These are phyloP conservation scores for Nakazawaea populi DNA, from an alignment of 805 yeast genomes.

Conservation along the genomic window DNA sequence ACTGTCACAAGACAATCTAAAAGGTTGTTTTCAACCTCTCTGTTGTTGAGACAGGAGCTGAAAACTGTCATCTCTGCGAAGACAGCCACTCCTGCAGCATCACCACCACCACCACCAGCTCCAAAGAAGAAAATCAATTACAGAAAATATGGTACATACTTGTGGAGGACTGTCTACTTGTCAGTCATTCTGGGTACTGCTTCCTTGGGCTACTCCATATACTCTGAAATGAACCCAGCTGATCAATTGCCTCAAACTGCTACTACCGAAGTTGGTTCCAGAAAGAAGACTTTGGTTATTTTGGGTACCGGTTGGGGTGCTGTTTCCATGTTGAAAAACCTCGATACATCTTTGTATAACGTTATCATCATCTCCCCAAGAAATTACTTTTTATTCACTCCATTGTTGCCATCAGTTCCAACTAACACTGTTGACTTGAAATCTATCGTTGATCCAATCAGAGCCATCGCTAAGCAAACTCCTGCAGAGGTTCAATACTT, in stretches of 20 bases:
- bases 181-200: constrained; percentile 48
- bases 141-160: constrained; percentile 1
- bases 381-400: constrained; percentile 93
- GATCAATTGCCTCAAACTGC: constrained; percentile 53
- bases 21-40: constrained; percentile 5
- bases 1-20: neutral
- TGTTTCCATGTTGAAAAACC: constrained; percentile 71
- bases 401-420: constrained; percentile 88
- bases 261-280: constrained; percentile 41
- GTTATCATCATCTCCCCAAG: constrained; percentile 90
- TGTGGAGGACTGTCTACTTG: constrained; percentile 36
- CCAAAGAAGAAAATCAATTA: neutral
- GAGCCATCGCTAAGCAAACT: constrained; percentile 72
- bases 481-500: constrained; percentile 75
- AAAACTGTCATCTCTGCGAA: neutral
- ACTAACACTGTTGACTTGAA: constrained; percentile 88
- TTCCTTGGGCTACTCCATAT: constrained; percentile 56
- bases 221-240: constrained; percentile 56
- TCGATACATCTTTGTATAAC: constrained; percentile 83
- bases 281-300: constrained; percentile 68
- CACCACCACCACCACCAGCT: neutral
- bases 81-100: neutral
- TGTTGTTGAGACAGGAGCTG: constrained; percentile 1
- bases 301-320: constrained; percentile 96
- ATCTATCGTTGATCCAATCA: constrained; percentile 90